Conservation (phyloP, 208 protist genomes). For the Acanthamoeba culbertsoni region DNA sequence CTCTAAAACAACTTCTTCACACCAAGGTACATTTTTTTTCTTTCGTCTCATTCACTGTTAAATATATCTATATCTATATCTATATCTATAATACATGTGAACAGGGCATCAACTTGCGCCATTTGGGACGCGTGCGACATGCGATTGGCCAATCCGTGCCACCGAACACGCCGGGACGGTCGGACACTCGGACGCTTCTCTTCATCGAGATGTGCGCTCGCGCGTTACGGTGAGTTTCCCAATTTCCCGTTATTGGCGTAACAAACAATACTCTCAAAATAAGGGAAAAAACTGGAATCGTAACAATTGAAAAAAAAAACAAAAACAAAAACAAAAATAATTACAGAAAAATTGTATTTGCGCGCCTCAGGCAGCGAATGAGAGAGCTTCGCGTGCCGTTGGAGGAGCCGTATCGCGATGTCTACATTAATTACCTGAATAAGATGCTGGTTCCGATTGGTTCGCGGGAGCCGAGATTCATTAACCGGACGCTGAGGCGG, state of each 20-base stretch:
- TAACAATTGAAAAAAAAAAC: no score
- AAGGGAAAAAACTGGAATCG: no score
- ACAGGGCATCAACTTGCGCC: background rate
- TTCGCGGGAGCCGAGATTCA: background rate
- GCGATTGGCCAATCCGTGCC: background rate
- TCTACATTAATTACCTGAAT: background rate
- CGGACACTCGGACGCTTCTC: background rate
- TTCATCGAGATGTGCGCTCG: slow-evolving; percentile 22
- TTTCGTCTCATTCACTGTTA: no score
- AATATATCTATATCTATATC: no score
- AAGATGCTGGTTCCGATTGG: background rate
- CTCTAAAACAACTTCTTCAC: background rate
- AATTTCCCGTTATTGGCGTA: no score
- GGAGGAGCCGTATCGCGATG: slow-evolving; percentile 9
- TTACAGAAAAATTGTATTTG: background rate
- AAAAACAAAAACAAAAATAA: background rate
- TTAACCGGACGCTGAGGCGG: background rate
- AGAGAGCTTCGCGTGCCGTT: background rate
- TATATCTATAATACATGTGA: no score
- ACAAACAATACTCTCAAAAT: no score
- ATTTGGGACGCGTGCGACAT: background rate
- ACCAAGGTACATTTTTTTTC: background rate
- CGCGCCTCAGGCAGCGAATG: background rate
- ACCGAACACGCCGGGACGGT: background rate
- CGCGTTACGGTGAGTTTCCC: background rate